Evolutionary conservation across 2,329 filamentous ascomycete species (phyloP), one percentile per base, ranked within the genome.

Genomic region (Colletotrichum zoysiae): DNA sequence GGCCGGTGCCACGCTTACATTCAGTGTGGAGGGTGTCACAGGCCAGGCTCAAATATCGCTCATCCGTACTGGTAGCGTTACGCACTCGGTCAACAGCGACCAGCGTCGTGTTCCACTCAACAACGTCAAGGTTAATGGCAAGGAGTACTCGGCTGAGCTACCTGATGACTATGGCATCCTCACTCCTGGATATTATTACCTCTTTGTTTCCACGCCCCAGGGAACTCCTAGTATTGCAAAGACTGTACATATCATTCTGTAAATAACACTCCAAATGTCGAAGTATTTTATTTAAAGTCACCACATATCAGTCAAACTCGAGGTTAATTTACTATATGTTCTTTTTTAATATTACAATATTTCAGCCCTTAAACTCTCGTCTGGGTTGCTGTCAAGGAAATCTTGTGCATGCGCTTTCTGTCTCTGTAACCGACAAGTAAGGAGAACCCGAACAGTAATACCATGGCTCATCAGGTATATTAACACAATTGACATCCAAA

Each of bases 1-100:
- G 53, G 75, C 76, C 1, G 77, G 75, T 1, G 65, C 67, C n/a
- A 74, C 70, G 0, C 67, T 78, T 26, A 74, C 65, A 26, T 77
- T 78, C 63, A 71, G 59, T 30, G 77, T 78, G 12, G 73, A 80
- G 26, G 78, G 78, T 6, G 82, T 89, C 70, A 74, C 75, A 8
- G 76, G 79, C 48, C 48, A 51, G 44, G 65, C 57, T 62, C 65
- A 68, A 2, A 83, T 84, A 38, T 81, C 83, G 0, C 76, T 90
- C 16, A 77, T 90, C 38, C 81, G 88, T 6, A 82, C 84, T 55
- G 84, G 86, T 1, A 83, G 81, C 4, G 80, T 81, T 4, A 90
- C 88, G 0, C 88, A 90, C 76, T 84, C 86, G 1, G 83, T 89
- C 60, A 87, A 90, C 74, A 89, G 85, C 0, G 88, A 90, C 76